Evolutionary conservation across 2,329 filamentous ascomycete species (phyloP).

Genomic region (Colletotrichum tamarilloi): DNA sequence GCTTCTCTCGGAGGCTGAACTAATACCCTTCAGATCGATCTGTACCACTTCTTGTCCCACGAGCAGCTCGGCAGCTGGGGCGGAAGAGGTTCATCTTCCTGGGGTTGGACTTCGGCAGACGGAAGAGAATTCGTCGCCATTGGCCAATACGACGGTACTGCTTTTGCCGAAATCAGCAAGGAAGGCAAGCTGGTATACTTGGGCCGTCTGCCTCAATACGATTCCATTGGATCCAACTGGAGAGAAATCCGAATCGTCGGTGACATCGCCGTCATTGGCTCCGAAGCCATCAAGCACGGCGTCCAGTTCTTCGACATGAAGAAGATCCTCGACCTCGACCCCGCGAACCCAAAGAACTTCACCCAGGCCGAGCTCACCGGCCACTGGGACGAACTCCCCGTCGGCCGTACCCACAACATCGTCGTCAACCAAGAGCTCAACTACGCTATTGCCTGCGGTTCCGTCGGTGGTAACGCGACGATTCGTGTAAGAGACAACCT

Average conservation of each 20-base stretch:
- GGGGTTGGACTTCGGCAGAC: conserved; percentile 64
- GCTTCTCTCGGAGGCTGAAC: not conserved
- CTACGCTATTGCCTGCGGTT: conserved; percentile 56
- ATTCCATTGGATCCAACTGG: conserved; percentile 58
- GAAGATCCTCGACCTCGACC: conserved; percentile 62
- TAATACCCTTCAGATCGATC: conserved; percentile 40
- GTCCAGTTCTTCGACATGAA: conserved; percentile 74
- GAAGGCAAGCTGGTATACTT: conserved; percentile 63
- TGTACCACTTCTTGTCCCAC: conserved; percentile 51
- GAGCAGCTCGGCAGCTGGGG: conserved; percentile 46
- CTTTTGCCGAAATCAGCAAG: conserved; percentile 63
- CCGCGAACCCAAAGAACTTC: conserved; percentile 54
- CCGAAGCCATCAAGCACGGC: conserved; percentile 60
- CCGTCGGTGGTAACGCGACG: conserved; percentile 46
- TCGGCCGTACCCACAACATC: conserved; percentile 57
- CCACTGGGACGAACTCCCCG: conserved; percentile 53
- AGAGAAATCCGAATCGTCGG: conserved; percentile 60
- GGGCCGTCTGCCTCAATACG: conserved; percentile 62
- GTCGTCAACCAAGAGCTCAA: conserved; percentile 59
- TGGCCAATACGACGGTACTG: conserved; percentile 64
- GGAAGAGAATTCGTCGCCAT: conserved; percentile 66
- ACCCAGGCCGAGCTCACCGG: conserved; percentile 54
- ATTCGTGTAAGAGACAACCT: conserved; percentile 34
- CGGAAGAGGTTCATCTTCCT: conserved; percentile 53
- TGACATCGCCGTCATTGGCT: conserved; percentile 51